A percentile compares a stretch with the other conserved stretches of the same genome.
phyloP scores from a whole-genome alignment of 1,284 basidiomycete species.

The Xanthoconium separans region DNA sequence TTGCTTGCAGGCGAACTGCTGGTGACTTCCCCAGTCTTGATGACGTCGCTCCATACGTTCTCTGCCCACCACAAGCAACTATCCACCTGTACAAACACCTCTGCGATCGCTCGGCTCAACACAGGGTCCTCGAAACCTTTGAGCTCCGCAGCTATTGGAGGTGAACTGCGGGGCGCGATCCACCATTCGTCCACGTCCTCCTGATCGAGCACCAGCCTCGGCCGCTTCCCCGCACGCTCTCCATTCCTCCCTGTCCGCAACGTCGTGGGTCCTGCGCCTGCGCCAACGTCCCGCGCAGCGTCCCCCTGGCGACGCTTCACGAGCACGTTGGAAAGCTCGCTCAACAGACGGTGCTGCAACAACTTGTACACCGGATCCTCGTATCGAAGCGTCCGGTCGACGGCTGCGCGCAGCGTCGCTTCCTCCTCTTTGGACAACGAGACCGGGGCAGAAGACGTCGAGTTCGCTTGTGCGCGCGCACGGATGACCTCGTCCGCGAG shows the following conservation, averaged over 20 bases:
- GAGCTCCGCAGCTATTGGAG: slow-evolving; percentile 23
- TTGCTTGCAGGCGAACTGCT: neutral
- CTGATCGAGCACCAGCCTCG: slow-evolving; percentile 27
- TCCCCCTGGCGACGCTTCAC: slow-evolving; percentile 17
- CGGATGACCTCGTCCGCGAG: slow-evolving; percentile 70
- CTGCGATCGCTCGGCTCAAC: slow-evolving; percentile 33
- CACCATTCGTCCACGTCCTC: slow-evolving; percentile 24
- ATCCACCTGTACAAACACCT: slow-evolving; percentile 34
- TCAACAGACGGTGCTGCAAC: slow-evolving; percentile 54
- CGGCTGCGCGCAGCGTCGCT: slow-evolving; percentile 49
- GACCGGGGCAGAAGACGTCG: slow-evolving; percentile 5
- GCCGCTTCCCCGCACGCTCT: slow-evolving; percentile 25
- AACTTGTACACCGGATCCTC: slow-evolving; percentile 65
- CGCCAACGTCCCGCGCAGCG: neutral
- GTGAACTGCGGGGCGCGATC: slow-evolving; percentile 3
- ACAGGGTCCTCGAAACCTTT: slow-evolving; percentile 51
- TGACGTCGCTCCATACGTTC: slow-evolving; percentile 38
- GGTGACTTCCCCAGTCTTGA: slow-evolving; percentile 12
- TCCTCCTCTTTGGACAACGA: slow-evolving; percentile 44
- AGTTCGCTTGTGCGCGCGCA: slow-evolving; percentile 31
- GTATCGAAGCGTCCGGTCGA: slow-evolving; percentile 58
- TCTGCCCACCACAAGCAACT: slow-evolving; percentile 42
- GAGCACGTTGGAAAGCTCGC: slow-evolving; percentile 41
- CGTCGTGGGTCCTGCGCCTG: slow-evolving; percentile 32
- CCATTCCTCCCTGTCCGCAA: slow-evolving; percentile 47